Conservation (phyloP, 2,329 filamentous ascomycete species). For the Monosporascus ibericus region DNA sequence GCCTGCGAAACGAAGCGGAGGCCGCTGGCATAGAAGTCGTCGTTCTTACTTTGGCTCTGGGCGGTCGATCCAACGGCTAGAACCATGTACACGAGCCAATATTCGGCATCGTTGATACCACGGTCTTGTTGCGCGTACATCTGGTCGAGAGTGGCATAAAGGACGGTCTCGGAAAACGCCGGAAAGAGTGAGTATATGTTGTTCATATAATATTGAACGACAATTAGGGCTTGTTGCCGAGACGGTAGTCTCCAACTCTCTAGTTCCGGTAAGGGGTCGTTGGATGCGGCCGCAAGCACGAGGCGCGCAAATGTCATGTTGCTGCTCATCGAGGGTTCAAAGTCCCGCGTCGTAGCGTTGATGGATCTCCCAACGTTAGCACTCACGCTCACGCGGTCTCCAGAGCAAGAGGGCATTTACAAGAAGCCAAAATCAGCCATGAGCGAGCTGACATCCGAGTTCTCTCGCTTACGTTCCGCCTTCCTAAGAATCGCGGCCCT, state of each 20-base stretch:
- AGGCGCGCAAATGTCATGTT: constrained; percentile 91
- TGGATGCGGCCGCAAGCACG: constrained; percentile 74
- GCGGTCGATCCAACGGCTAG: constrained; percentile 74
- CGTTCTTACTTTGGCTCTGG: constrained; percentile 63
- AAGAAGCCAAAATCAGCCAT: constrained; percentile 92
- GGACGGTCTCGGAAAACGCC: constrained; percentile 71
- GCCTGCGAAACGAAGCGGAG: constrained; percentile 56
- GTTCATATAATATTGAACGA: constrained; percentile 79
- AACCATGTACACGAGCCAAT: constrained; percentile 85
- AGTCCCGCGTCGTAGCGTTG: constrained; percentile 90
- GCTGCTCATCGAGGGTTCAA: constrained; percentile 71
- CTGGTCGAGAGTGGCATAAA: constrained; percentile 74
- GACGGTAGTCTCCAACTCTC: constrained; percentile 61
- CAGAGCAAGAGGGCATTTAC: constrained; percentile 39
- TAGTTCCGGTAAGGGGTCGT: constrained; percentile 62
- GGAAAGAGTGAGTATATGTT: constrained; percentile 78
- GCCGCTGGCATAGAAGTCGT: constrained; percentile 54
- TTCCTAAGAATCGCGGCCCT: constrained; percentile 59
- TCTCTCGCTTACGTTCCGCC: constrained; percentile 61
- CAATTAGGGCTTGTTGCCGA: constrained; percentile 58
- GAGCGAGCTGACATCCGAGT: constrained; percentile 81
- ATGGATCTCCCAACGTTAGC: constrained; percentile 58
- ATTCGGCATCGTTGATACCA: constrained; percentile 61
- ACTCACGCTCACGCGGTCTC: constrained; percentile 1
- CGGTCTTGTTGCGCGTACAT: constrained; percentile 68